Base-by-base conservation (phyloP, 1,284 basidiomycete genomes). In the Cutaneotrichosporon curvatum region DNA sequence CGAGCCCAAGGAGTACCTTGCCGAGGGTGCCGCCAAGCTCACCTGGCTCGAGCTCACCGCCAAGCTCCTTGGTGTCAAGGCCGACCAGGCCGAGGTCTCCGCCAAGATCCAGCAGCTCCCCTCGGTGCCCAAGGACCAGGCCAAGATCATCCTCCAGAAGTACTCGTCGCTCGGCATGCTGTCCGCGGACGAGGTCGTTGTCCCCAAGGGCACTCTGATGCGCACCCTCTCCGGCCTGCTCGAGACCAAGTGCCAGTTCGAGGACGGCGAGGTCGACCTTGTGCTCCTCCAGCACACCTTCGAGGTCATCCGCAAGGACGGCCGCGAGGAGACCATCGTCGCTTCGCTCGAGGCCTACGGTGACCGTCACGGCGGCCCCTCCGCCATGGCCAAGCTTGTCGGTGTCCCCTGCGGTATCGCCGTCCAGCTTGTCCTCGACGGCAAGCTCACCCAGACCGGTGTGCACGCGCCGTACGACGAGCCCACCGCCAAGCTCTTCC, bases 261-360 rank as follows among this genome's bases (percentile, higher is more conserved):
- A 83, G 55, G 75, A 79, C 39, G 88, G 88, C 54, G 92, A 97
- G 75, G 83, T 90, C 18, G 94, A 98, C 72, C 81, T 97, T 58
- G 88, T 98, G 58, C 88, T 96, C 81, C 81, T 98, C 44, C 92
- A 97, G 75, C 94, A 98, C 80, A 94, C 92, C 75, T 95, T 96
- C 67, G 74, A 87, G 60, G 83, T 95, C 38, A 81, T 89, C 67
- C 86, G 85, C 80, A 76, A 79, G 32, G 87, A 94, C 65, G 90
- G 91, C 43, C 79, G 75, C 40, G 75, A 86, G 81, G 81, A 94
- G 77, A 91, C 82, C 25, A 75, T 90, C 63, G 96, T 92, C 8
- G 87, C 89, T 37, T 92, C 92, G 20, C 78, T 98, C 32, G 89
- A 97, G 73, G 83, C 81, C 53, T 96, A 95, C 67, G 94, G 94